Base-by-base conservation (phyloP, 2,329 filamentous ascomycete species). In the Tolypocladium inflatum region DNA sequence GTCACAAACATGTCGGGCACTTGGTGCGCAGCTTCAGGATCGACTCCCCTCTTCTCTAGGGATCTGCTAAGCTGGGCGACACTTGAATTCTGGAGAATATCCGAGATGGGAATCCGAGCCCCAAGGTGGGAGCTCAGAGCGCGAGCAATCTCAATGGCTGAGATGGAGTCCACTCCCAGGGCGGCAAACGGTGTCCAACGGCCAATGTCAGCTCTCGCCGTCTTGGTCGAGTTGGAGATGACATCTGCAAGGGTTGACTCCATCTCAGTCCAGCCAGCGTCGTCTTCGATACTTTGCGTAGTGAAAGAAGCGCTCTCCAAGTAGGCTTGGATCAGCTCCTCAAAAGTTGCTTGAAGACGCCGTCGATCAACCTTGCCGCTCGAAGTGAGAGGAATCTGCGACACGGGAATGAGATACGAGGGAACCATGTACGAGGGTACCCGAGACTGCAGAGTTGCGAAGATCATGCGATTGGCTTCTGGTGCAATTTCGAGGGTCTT, bases 121-220 rank as follows among this genome's bases (percentile, higher is more conserved):
- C 75, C 67, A 1, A 82, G 70, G 0, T 67, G 61, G 2, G 72
- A 64, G 55, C 79, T 78, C 0, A 96, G 68, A 19, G 70, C 67
- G 57, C 79, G 83, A 0, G 88, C 82, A 10, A 95, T 72, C 0
- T 81, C 74, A 61, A 96, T 95, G 0, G 89, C 90, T 9, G 87
- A 88, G 33, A 96, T 84, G 0, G 91, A 96, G 68, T 96, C 91
- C 7, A 97, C 70, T 0, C 92, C 92, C 3, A 96, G 71, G n/a
- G 80, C 83, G 57, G 88, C 85, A 60, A 96, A 88, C 0, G 91
- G 90, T 0, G 85, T 87, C 73, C 85, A 86, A 38, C 82, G 81
- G 11, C 72, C 74, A 42, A 96, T 76, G 0, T 76, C 71, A 1
- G 68, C 63, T 4, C 67, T 58, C 0, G 80, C 66, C 1, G 83